Percentiles rank a stretch among this genome's conserved stretches.
phyloP scores from a whole-genome alignment of 2,329 filamentous ascomycete genomes.

The Sclerotinia borealis region DNA sequence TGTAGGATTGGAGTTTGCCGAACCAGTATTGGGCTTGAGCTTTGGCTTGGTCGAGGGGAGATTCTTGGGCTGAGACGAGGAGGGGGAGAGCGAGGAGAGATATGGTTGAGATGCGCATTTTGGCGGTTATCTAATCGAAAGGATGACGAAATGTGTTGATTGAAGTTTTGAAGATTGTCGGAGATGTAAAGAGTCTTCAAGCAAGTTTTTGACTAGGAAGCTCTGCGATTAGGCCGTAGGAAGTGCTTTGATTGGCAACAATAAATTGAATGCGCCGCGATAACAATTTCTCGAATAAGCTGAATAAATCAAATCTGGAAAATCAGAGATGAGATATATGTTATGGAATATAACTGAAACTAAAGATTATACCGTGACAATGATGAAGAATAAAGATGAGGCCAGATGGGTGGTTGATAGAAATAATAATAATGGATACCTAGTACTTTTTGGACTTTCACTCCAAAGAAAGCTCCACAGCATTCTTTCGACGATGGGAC shows the following conservation, averaged over 20 bases:
- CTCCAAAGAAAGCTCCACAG: not conserved
- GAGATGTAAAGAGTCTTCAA: not conserved
- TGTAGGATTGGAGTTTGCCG: slow-evolving; percentile 51
- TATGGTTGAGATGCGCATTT: slow-evolving; percentile 53
- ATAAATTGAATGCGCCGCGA: slow-evolving; percentile 8
- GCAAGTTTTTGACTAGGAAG: not conserved
- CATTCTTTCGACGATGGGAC: not conserved
- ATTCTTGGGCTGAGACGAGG: slow-evolving; percentile 47
- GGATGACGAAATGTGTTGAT: not conserved
- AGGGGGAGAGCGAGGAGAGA: slow-evolving; percentile 50
- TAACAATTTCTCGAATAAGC: not conserved
- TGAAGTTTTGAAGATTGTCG: not conserved
- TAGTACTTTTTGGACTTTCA: not conserved
- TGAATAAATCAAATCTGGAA: not conserved
- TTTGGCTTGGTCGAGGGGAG: slow-evolving; percentile 50
- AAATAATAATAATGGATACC: not conserved
- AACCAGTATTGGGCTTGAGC: slow-evolving; percentile 59
- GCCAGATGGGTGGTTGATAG: not conserved
- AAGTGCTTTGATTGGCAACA: not conserved
- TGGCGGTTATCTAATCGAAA: not conserved
- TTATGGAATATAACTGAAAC: not conserved
- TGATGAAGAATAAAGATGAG: not conserved
- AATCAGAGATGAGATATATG: not conserved
- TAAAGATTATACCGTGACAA: not conserved
- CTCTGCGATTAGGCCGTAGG: slow-evolving; percentile 1